These are phyloP conservation scores for Trichoderma reesei DNA, from an alignment of 495 filamentous ascomycete genomes.

Conservation along the genomic window DNA sequence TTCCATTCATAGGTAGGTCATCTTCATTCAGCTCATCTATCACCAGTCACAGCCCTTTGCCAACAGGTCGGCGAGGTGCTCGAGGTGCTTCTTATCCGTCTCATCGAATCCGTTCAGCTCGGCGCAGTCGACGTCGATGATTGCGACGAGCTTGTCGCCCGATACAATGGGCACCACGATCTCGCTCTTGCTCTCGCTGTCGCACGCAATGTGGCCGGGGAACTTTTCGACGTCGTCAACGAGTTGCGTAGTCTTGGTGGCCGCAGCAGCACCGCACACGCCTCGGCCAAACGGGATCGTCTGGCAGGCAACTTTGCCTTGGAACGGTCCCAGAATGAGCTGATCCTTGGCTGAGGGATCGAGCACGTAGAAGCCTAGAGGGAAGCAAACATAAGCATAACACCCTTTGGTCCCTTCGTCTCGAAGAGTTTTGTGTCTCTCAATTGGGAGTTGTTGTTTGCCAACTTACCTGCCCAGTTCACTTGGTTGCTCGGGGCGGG, in stretches of 20 bases:
- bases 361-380: slow-evolving; percentile 70
- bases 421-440: not conserved
- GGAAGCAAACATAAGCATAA: not conserved
- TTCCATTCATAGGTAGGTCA: too few relatives aligned
- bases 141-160: slow-evolving; percentile 52
- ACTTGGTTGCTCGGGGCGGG: slow-evolving; percentile 60
- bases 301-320: slow-evolving; percentile 83
- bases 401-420: not conserved
- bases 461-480: slow-evolving; percentile 69
- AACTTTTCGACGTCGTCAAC: slow-evolving; percentile 69
- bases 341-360: slow-evolving; percentile 45
- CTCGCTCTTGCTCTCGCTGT: slow-evolving; percentile 72
- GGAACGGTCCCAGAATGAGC: slow-evolving; percentile 79
- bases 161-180: slow-evolving; percentile 78
- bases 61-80: slow-evolving; percentile 58
- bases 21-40: slow-evolving; percentile 9
- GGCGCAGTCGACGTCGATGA: slow-evolving; percentile 84
- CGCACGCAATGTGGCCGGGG: slow-evolving; percentile 87
- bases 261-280: slow-evolving; percentile 74
- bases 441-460: too few relatives aligned
- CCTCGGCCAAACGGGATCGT: slow-evolving; percentile 69
- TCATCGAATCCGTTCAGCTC: slow-evolving; percentile 64
- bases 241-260: slow-evolving; percentile 51
- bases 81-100: slow-evolving; percentile 57
- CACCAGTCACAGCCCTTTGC: slow-evolving; percentile 65